phyloP scores from a whole-genome alignment of 129 eudicot genomes.

The Escallonia herrerae region DNA sequence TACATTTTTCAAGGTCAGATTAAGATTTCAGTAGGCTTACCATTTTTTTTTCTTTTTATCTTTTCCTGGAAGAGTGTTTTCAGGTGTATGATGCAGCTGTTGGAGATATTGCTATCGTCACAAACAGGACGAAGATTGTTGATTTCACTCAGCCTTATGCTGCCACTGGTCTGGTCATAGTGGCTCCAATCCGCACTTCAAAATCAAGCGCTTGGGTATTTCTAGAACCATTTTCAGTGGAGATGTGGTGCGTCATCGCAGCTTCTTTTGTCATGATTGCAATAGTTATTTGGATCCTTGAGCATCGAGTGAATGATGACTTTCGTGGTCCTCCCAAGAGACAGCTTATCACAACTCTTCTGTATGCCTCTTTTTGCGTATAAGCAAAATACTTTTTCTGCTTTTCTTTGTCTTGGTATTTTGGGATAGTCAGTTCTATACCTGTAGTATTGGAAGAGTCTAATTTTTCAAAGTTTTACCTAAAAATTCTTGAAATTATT shows the following conservation, averaged over 20 bases:
- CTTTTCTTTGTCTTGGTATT: no score
- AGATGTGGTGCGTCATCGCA: constrained; percentile 63
- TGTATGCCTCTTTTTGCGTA: constrained; percentile 30
- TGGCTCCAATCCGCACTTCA: constrained; percentile 43
- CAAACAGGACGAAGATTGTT: constrained; percentile 64
- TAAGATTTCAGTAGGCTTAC: neutral
- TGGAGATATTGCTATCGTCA: constrained; percentile 76
- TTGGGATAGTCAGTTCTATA: no score
- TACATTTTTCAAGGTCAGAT: neutral
- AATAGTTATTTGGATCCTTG: constrained; percentile 69
- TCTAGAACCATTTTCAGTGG: constrained; percentile 52
- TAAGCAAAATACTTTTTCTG: neutral
- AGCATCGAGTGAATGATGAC: constrained; percentile 73
- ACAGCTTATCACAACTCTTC: constrained; percentile 51
- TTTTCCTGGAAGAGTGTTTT: constrained; percentile 1
- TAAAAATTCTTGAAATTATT: neutral
- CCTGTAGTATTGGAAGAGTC: no score
- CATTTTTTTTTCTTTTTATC: neutral
- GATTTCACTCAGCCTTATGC: constrained; percentile 84
- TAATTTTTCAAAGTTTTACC: neutral
- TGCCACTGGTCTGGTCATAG: constrained; percentile 67
- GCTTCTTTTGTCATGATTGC: constrained; percentile 55
- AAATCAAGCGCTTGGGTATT: constrained; percentile 64
- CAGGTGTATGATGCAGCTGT: constrained; percentile 80
- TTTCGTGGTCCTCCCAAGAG: constrained; percentile 71